Evolutionary conservation across 2,329 filamentous ascomycete genomes (phyloP).

Genomic region (Metarhizium sp.): DNA sequence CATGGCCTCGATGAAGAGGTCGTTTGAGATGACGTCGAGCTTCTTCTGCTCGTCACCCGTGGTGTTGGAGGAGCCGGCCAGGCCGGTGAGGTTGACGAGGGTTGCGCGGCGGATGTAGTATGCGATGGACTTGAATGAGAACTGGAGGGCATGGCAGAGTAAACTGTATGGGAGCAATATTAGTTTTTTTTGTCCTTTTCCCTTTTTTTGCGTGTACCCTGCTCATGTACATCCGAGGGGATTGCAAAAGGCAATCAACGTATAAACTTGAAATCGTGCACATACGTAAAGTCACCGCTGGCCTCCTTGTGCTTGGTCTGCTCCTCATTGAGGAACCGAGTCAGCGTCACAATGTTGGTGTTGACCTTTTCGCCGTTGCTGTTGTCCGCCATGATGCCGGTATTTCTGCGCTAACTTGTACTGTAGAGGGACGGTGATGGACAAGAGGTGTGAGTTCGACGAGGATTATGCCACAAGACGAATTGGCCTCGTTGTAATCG

Average conservation of each 20-base stretch:
- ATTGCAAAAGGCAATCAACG: too few species aligned
- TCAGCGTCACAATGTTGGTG: slow-evolving; percentile 91
- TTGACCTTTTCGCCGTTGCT: slow-evolving; percentile 69
- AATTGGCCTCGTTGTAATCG: slow-evolving; percentile 2
- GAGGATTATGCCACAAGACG: background rate
- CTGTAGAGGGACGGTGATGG: background rate
- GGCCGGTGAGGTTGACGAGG: slow-evolving; percentile 87
- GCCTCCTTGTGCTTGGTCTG: slow-evolving; percentile 89
- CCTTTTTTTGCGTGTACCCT: too few species aligned
- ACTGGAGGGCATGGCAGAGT: slow-evolving; percentile 94
- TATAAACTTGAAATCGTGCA: slow-evolving; percentile 7
- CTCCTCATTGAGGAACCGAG: slow-evolving; percentile 92
- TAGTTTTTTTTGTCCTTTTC: too few species aligned
- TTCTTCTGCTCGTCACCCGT: slow-evolving; percentile 99
- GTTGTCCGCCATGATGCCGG: slow-evolving; percentile 24
- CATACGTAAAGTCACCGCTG: slow-evolving; percentile 96
- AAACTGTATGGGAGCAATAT: slow-evolving; percentile 44
- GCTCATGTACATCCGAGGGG: too few species aligned
- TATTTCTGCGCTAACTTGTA: background rate
- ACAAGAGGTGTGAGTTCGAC: background rate
- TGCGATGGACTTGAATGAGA: slow-evolving; percentile 98
- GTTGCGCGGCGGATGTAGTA: slow-evolving; percentile 98
- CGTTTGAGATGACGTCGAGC: slow-evolving; percentile 97
- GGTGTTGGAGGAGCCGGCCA: slow-evolving; percentile 88
- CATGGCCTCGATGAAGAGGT: slow-evolving; percentile 95